A percentile compares a stretch with the other conserved stretches of the same genome.
These are phyloP conservation scores for Termitomyces sp. DNA, from an alignment of 768 basidiomycete species.

Conservation along the genomic window DNA sequence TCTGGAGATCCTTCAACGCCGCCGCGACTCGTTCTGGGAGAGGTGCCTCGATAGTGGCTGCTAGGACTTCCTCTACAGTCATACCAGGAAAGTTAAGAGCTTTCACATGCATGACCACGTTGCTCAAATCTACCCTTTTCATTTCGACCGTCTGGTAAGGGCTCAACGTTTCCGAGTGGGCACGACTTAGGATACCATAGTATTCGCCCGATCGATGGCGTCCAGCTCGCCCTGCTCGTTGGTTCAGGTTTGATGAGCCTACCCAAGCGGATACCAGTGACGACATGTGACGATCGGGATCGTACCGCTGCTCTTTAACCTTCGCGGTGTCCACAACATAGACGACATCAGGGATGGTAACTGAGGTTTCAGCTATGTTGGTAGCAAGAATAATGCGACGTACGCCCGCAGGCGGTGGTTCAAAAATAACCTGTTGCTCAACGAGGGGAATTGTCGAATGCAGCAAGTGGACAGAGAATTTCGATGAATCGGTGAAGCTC, in stretches of 20 bases:
- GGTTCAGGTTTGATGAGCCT: slow-evolving; percentile 84
- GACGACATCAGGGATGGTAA: slow-evolving; percentile 93
- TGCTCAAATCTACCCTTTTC: slow-evolving; percentile 85
- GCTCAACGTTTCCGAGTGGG: slow-evolving; percentile 53
- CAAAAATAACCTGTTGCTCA: slow-evolving; percentile 88
- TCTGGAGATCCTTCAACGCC: slow-evolving; percentile 73
- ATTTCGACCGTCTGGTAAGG: slow-evolving; percentile 92
- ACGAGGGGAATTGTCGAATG: slow-evolving; percentile 87
- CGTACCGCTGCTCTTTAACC: slow-evolving; percentile 86
- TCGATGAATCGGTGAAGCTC: slow-evolving; percentile 51
- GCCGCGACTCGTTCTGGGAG: slow-evolving; percentile 65
- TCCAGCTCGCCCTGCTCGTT: slow-evolving; percentile 89
- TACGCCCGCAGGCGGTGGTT: slow-evolving; percentile 69
- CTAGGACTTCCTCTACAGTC: slow-evolving; percentile 83
- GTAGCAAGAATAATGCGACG: slow-evolving; percentile 90
- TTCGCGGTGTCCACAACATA: slow-evolving; percentile 89
- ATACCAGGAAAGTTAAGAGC: slow-evolving; percentile 85
- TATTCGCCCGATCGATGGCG: slow-evolving; percentile 90
- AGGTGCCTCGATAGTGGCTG: slow-evolving; percentile 86
- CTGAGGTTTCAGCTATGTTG: slow-evolving; percentile 92
- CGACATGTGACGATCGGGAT: slow-evolving; percentile 84
- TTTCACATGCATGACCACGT: slow-evolving; percentile 96
- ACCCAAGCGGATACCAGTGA: slow-evolving; percentile 90
- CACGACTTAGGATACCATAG: slow-evolving; percentile 72
- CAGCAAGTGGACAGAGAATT: slow-evolving; percentile 71